These are phyloP conservation scores for Gaultheria prostrata DNA, from an alignment of 148 eudicot genomes.

Conservation along the genomic window DNA sequence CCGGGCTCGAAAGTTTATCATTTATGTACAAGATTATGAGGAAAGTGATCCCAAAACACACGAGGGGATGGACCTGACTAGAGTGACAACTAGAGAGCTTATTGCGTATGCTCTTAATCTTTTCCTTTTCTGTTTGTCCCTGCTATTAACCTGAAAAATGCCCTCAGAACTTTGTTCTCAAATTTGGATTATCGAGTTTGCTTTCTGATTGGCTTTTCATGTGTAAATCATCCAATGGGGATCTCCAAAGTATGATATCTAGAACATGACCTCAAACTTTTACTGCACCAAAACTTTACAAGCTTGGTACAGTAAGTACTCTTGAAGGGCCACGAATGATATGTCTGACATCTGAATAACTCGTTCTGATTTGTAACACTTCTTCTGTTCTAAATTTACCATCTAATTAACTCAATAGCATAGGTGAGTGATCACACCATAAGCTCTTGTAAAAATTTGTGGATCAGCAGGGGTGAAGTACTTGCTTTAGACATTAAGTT, in stretches of 20 bases:
- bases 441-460: not conserved
- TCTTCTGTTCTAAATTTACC: not conserved
- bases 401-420: not conserved
- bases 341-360: not conserved
- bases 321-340: not conserved
- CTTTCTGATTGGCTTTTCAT: not conserved
- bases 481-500: not conserved
- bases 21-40: constrained; percentile 78
- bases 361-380: not conserved
- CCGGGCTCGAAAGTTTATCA: constrained; percentile 83
- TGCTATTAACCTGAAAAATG: not conserved
- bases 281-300: not conserved
- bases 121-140: not conserved
- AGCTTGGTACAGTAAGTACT: not conserved
- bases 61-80: constrained; percentile 85
- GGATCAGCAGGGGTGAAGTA: not conserved
- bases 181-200: not conserved
- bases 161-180: not conserved
- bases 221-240: not conserved
- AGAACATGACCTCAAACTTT: not conserved
- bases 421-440: not conserved
- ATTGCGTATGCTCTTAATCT: constrained; percentile 61
- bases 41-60: constrained; percentile 82
- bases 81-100: constrained; percentile 75
- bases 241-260: not conserved